Evolutionary conservation across 331 rosid species (phyloP).

Genomic region (Rosa hybrid): DNA sequence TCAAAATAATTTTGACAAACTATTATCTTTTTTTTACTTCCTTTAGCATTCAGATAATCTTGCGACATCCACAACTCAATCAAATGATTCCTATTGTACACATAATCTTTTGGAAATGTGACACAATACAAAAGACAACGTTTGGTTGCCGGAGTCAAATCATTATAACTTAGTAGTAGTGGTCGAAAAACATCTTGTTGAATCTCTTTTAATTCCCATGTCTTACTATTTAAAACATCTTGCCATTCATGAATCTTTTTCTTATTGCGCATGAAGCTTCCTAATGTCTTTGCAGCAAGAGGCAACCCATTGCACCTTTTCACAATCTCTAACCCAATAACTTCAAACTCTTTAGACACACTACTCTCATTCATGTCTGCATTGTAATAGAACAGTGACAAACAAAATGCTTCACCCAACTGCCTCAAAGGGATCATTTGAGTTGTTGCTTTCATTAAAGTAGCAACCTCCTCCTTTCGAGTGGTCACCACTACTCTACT

Average conservation of each 20-base stretch:
- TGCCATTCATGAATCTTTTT: not conserved
- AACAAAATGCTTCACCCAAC: not conserved
- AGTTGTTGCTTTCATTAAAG: not conserved
- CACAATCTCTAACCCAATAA: not conserved
- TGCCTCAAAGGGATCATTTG: not conserved
- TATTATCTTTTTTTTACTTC: not conserved
- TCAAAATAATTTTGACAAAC: not conserved
- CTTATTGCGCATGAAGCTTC: not conserved
- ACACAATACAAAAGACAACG: not conserved
- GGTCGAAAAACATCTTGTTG: too few relatives aligned
- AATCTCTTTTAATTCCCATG: not conserved
- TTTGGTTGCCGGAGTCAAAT: not conserved
- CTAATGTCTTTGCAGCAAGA: not conserved
- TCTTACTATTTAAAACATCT: not conserved
- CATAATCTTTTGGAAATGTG: not conserved
- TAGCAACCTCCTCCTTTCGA: not conserved
- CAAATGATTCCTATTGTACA: not conserved
- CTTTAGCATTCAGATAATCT: not conserved
- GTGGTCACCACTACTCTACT: not conserved
- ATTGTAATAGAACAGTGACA: not conserved
- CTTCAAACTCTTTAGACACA: not conserved
- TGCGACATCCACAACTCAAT: not conserved
- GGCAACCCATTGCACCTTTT: not conserved
- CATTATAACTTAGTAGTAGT: not conserved
- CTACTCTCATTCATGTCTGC: not conserved